Evolutionary conservation across 2,329 filamentous ascomycete genomes (phyloP).

Genomic region (Epichloe sylvatica): DNA sequence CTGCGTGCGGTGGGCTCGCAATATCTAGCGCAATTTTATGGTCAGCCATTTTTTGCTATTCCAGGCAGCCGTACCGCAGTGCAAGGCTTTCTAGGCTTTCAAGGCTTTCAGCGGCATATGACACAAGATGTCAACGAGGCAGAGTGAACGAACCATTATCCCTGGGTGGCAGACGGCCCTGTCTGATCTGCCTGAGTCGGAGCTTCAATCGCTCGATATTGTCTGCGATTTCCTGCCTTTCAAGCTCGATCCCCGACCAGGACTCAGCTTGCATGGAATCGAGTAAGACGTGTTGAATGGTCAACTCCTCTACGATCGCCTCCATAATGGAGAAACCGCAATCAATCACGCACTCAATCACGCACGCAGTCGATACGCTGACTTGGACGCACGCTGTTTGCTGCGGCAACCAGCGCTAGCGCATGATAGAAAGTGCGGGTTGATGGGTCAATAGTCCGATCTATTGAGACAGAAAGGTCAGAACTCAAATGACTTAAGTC

Average conservation of each 20-base stretch:
- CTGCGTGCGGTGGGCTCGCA: background rate
- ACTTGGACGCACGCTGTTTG: constrained; percentile 1
- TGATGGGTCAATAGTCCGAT: too few relatives aligned
- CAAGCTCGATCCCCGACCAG: constrained; percentile 18
- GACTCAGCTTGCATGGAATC: constrained; percentile 21
- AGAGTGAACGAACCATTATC: background rate
- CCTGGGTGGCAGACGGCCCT: background rate
- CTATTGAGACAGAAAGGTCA: background rate
- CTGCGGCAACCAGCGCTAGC: background rate
- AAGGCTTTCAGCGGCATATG: background rate
- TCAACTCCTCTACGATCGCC: constrained; percentile 27
- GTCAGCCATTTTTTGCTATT: background rate
- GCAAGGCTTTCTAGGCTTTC: background rate
- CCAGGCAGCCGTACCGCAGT: background rate
- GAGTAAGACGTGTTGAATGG: constrained; percentile 28
- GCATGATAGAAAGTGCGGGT: background rate
- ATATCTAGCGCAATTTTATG: background rate
- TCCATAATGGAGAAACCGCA: constrained; percentile 9
- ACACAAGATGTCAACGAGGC: background rate
- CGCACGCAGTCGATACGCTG: constrained; percentile 5
- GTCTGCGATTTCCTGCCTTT: background rate
- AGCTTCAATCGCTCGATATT: constrained; percentile 18
- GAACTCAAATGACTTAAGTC: background rate
- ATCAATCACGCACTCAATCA: constrained; percentile 4
- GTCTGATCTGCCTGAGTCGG: constrained; percentile 11